These are phyloP conservation scores for Microdochium paspali DNA, from an alignment of 2,329 filamentous ascomycete species.

Conservation along the genomic window DNA sequence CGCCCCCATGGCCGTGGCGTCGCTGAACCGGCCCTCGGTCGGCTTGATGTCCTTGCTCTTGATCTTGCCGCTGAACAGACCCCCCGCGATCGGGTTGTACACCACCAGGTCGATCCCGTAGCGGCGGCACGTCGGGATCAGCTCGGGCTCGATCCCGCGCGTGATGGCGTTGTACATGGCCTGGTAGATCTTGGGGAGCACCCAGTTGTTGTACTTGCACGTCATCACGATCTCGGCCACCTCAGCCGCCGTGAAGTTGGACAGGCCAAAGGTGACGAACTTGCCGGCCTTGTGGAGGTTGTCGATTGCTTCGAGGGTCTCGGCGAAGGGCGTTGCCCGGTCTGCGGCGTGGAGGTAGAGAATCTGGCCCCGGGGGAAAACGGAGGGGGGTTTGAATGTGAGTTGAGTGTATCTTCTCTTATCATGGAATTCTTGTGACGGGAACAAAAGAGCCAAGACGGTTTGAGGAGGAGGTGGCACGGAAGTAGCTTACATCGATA, in stretches of 20 bases:
- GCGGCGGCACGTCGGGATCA: constrained; percentile 63
- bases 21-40: constrained; percentile 60
- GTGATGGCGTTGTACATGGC: constrained; percentile 82
- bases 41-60: constrained; percentile 55
- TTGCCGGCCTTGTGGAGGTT: constrained; percentile 79
- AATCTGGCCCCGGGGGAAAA: too few relatives aligned
- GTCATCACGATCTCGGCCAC: constrained; percentile 77
- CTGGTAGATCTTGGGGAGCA: constrained; percentile 76
- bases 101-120: constrained; percentile 73
- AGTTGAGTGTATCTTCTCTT: too few relatives aligned
- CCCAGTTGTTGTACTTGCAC: constrained; percentile 72
- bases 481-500: constrained; percentile 49
- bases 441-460: too few relatives aligned
- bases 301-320: constrained; percentile 70
- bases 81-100: constrained; percentile 76
- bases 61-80: constrained; percentile 73
- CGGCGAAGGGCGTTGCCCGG: constrained; percentile 62
- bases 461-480: too few relatives aligned
- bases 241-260: constrained; percentile 81
- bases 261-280: constrained; percentile 71
- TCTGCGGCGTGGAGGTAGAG: constrained; percentile 68
- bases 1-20: constrained; percentile 34
- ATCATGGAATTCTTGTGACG: too few relatives aligned
- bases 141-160: constrained; percentile 64
- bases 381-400: too few relatives aligned